phyloP scores from a whole-genome alignment of 1,284 basidiomycete genomes.

The Cutaneotrichosporon cavernicola region DNA sequence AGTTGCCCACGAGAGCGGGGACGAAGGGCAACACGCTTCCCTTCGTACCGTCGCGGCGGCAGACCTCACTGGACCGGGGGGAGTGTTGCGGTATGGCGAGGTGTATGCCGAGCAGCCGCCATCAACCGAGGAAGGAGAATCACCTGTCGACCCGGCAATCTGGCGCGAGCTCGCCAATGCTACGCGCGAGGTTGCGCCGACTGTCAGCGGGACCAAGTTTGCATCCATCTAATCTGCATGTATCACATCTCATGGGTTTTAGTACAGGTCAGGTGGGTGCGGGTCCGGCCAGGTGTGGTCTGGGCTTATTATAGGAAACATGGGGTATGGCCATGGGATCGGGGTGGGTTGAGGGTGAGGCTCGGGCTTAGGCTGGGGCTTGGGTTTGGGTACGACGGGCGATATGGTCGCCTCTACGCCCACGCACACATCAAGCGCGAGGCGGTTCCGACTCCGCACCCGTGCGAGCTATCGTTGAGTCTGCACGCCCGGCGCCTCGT shows the following conservation, averaged over 20 bases:
- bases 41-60: conserved; percentile 17
- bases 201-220: background rate
- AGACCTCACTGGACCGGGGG: conserved; percentile 21
- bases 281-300: background rate
- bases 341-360: background rate
- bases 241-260: conserved; percentile 12
- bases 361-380: background rate
- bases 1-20: background rate
- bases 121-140: background rate
- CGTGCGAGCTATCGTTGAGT: background rate
- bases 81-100: conserved; percentile 23
- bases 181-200: conserved; percentile 7
- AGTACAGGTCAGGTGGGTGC: background rate
- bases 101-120: conserved; percentile 10
- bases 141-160: conserved; percentile 1
- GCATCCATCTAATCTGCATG: conserved; percentile 2
- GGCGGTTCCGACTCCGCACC: background rate
- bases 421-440: background rate
- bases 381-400: background rate
- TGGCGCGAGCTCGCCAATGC: conserved; percentile 20
- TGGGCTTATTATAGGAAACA: background rate
- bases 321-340: background rate
- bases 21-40: background rate
- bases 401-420: background rate
- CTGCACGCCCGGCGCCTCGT: background rate